These are phyloP conservation scores for Gorgonomyces haynaldii DNA, from an alignment of 192 early-diverging fungal genomes.

Conservation along the genomic window DNA sequence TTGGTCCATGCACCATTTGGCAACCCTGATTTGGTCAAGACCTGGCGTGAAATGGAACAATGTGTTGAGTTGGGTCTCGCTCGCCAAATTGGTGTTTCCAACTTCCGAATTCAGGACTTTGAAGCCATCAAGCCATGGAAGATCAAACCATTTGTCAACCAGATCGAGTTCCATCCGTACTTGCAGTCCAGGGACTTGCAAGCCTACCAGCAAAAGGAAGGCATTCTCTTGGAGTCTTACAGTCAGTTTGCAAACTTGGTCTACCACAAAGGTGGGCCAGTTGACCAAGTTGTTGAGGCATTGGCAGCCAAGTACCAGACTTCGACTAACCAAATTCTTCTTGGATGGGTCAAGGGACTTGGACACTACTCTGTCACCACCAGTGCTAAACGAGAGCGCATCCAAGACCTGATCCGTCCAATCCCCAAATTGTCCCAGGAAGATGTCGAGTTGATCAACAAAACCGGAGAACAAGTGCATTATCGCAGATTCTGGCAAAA, in stretches of 20 bases:
- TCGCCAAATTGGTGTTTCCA: conserved; percentile 71
- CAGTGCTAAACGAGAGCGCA: too few relatives aligned
- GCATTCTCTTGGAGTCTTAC: not conserved
- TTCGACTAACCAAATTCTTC: not conserved
- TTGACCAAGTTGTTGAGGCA: not conserved
- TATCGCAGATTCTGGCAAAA: too few relatives aligned
- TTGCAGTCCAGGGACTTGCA: conserved; percentile 6
- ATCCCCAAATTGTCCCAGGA: too few relatives aligned
- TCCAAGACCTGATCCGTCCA: too few relatives aligned
- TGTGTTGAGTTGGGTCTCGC: conserved; percentile 54
- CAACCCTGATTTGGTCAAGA: conserved; percentile 48
- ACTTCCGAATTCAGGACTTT: conserved; percentile 32
- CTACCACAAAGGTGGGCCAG: not conserved
- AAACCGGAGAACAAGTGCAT: too few relatives aligned
- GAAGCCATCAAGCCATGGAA: conserved; percentile 9
- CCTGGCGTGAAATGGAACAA: conserved; percentile 65
- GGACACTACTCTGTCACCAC: not conserved
- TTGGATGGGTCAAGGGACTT: not conserved
- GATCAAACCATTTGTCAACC: conserved; percentile 10
- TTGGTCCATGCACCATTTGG: conserved; percentile 68
- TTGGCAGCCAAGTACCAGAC: not conserved
- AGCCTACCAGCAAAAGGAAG: not conserved
- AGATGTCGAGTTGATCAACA: too few relatives aligned
- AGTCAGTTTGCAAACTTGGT: not conserved
- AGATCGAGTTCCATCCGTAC: conserved; percentile 27